Percentiles rank a stretch among this genome's conserved stretches.
Conservation (phyloP, 345 rosid genomes). For the Hypericum androsaemum region DNA sequence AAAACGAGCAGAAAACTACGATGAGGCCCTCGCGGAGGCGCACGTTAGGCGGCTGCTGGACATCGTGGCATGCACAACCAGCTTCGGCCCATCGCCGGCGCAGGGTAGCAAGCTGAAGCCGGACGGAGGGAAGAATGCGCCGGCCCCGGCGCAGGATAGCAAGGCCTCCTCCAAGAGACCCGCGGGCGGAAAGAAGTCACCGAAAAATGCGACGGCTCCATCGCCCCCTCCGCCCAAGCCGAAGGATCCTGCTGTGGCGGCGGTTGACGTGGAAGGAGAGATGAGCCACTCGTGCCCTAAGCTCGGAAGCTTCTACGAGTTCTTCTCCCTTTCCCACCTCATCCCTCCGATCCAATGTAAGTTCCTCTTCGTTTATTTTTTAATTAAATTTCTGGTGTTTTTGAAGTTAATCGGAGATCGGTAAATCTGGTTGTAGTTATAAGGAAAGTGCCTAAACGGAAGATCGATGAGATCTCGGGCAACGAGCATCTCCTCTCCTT, state of each 20-base stretch:
- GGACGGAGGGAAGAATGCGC: slow-evolving; percentile 37
- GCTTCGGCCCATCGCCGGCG: slow-evolving; percentile 54
- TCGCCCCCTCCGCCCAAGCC: slow-evolving; percentile 11
- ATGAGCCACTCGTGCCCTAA: slow-evolving; percentile 64
- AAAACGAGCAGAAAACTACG: slow-evolving; percentile 53
- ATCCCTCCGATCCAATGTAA: slow-evolving; percentile 90
- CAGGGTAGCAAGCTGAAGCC: slow-evolving; percentile 33
- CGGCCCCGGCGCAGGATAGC: slow-evolving; percentile 26
- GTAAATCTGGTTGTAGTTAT: slow-evolving; percentile 31
- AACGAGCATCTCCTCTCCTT: slow-evolving; percentile 83
- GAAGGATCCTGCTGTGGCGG: slow-evolving; percentile 23
- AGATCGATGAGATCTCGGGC: slow-evolving; percentile 39
- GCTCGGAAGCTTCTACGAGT: slow-evolving; percentile 83
- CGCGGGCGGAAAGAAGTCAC: slow-evolving; percentile 22
- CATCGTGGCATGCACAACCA: slow-evolving; percentile 73
- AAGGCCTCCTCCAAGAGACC: neutral
- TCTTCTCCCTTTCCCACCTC: slow-evolving; percentile 88
- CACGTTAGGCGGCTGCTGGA: slow-evolving; percentile 89
- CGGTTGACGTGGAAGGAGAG: slow-evolving; percentile 60
- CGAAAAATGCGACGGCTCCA: slow-evolving; percentile 5
- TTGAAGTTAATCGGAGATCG: neutral
- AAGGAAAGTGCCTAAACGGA: slow-evolving; percentile 44
- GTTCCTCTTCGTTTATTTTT: slow-evolving; percentile 10
- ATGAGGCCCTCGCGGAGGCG: slow-evolving; percentile 72
- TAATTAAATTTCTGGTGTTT: neutral